phyloP scores from a whole-genome alignment of 1,284 basidiomycete species.

The Leccinum solheimii region DNA sequence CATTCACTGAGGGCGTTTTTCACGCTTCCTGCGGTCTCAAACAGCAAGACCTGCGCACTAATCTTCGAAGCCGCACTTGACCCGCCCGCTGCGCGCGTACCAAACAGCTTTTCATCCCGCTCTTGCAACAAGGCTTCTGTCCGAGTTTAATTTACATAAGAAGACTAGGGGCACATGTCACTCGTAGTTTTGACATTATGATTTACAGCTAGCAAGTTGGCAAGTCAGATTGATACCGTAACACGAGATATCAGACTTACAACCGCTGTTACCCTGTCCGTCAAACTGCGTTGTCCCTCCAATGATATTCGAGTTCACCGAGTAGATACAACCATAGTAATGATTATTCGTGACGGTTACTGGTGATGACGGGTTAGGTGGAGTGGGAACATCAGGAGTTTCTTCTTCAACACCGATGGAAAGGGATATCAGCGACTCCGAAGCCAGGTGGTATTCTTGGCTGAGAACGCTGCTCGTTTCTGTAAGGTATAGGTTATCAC shows the following conservation, averaged over 20 bases:
- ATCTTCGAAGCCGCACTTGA: too few relatives aligned
- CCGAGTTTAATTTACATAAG: background rate
- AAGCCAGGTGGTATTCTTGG: background rate
- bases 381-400: background rate
- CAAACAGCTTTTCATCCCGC: too few relatives aligned
- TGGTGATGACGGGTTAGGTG: background rate
- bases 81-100: too few relatives aligned
- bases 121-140: too few relatives aligned
- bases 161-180: background rate
- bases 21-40: too few relatives aligned
- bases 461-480: background rate
- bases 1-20: too few relatives aligned
- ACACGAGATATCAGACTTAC: constrained; percentile 1
- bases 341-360: background rate
- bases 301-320: constrained; percentile 3
- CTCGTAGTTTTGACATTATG: background rate
- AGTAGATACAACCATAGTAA: constrained; percentile 4
- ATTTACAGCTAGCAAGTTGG: constrained; percentile 1
- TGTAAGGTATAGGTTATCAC: background rate
- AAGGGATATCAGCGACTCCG: constrained; percentile 4
- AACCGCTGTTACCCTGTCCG: constrained; percentile 6
- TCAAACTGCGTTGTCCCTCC: constrained; percentile 6
- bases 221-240: background rate
- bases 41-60: too few relatives aligned
- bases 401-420: background rate